phyloP scores from a whole-genome alignment of 2,329 filamentous ascomycete species.

The Pestalotiopsis fici region DNA sequence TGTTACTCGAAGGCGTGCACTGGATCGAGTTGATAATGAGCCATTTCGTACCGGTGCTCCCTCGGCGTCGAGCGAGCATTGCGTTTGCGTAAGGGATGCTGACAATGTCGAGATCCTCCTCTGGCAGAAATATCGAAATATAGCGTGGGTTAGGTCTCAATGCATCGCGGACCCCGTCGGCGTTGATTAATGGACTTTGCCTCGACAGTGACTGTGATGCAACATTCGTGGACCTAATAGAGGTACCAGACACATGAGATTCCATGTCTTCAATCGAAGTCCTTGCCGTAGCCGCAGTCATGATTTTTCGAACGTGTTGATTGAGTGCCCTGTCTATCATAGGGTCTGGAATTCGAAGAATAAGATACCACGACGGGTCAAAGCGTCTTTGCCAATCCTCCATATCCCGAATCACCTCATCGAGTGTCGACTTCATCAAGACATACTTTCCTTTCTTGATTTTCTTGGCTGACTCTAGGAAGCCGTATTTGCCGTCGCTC shows the following conservation, averaged over 20 bases:
- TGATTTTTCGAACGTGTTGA: not conserved
- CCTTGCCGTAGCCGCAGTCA: not conserved
- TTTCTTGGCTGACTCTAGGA: not conserved
- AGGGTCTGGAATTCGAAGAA: not conserved
- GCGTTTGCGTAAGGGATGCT: not conserved
- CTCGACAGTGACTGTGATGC: not conserved
- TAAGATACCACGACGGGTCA: conserved; percentile 8
- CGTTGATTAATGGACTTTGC: not conserved
- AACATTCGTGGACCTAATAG: no score
- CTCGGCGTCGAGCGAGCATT: not conserved
- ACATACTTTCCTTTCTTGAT: not conserved
- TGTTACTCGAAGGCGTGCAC: not conserved
- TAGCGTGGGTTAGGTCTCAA: not conserved
- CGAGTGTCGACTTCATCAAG: not conserved
- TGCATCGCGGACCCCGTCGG: not conserved
- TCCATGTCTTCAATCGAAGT: not conserved
- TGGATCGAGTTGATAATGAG: not conserved
- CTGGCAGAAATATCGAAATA: not conserved
- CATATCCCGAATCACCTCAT: not conserved
- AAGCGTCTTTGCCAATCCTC: not conserved
- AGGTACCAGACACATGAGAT: not conserved
- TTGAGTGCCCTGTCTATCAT: not conserved
- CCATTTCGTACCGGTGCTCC: not conserved
- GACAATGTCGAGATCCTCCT: not conserved
- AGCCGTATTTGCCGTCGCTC: not conserved